phyloP scores from a whole-genome alignment of 2,329 filamentous ascomycete species.

The Mariannaea elegans region DNA sequence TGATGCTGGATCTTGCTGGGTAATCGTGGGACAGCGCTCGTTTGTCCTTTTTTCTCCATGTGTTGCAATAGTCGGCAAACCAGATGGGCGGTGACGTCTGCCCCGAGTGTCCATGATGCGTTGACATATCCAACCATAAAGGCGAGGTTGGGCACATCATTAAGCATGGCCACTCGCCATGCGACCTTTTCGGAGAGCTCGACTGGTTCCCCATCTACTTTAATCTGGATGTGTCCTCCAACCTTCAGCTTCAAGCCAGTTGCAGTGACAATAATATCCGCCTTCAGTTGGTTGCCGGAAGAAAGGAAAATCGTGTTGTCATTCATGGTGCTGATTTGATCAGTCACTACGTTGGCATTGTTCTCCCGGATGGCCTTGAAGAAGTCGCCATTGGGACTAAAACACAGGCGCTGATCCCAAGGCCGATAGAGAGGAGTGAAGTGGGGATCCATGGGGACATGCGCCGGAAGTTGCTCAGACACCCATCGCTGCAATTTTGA shows the following conservation, averaged over 20 bases:
- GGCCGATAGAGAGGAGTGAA: slow-evolving; percentile 65
- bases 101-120: slow-evolving; percentile 69
- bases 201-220: slow-evolving; percentile 59
- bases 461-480: slow-evolving; percentile 60
- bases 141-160: slow-evolving; percentile 68
- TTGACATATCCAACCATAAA: slow-evolving; percentile 69
- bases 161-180: slow-evolving; percentile 70
- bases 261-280: slow-evolving; percentile 72
- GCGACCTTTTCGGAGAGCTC: slow-evolving; percentile 56
- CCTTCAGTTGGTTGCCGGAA: slow-evolving; percentile 55
- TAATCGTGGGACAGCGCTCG: slow-evolving; percentile 54
- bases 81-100: slow-evolving; percentile 61
- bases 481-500: no score
- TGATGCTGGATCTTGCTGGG: no score
- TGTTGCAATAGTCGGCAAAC: slow-evolving; percentile 59
- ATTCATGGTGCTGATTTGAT: slow-evolving; percentile 55
- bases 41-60: slow-evolving; percentile 55
- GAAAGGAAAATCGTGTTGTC: slow-evolving; percentile 53
- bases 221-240: slow-evolving; percentile 60
- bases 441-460: slow-evolving; percentile 60
- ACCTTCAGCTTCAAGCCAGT: slow-evolving; percentile 68
- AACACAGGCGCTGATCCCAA: slow-evolving; percentile 75
- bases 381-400: slow-evolving; percentile 59
- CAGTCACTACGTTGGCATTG: slow-evolving; percentile 55
- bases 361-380: slow-evolving; percentile 51